phyloP scores from a whole-genome alignment of 148 eudicot genomes.

The Talinum fruticosum region DNA sequence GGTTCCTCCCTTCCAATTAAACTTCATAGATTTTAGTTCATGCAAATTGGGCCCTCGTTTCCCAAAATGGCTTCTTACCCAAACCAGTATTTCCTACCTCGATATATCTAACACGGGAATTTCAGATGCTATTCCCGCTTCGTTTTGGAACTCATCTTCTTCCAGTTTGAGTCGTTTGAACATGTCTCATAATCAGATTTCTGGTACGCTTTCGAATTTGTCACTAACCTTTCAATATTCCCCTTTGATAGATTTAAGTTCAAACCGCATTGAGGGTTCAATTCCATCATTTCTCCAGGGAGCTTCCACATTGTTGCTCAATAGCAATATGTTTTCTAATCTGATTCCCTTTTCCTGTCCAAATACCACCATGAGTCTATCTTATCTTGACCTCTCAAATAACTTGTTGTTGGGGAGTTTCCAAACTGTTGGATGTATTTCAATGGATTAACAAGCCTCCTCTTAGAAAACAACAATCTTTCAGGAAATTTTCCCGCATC shows the following conservation, averaged over 20 bases:
- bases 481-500: constrained; percentile 15
- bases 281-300: constrained; percentile 17
- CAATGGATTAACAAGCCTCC: not conserved
- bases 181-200: constrained; percentile 24
- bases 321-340: constrained; percentile 18
- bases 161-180: too few relatives aligned
- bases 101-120: not conserved
- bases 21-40: not conserved
- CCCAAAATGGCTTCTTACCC: constrained; percentile 6
- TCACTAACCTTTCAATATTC: not conserved
- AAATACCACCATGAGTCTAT: not conserved
- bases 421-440: constrained; percentile 21
- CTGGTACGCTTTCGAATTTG: constrained; percentile 12
- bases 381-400: constrained; percentile 16
- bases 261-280: constrained; percentile 17
- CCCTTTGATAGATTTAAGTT: not conserved
- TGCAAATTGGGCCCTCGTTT: constrained; percentile 11
- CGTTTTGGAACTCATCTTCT: not conserved
- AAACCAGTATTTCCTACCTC: not conserved
- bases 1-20: constrained; percentile 13
- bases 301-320: not conserved
- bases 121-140: not conserved
- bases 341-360: constrained; percentile 12
- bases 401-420: constrained; percentile 18
- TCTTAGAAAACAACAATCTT: constrained; percentile 3